These are phyloP conservation scores for Centaurea solstitialis DNA, from an alignment of 129 eudicot species.

Conservation along the genomic window DNA sequence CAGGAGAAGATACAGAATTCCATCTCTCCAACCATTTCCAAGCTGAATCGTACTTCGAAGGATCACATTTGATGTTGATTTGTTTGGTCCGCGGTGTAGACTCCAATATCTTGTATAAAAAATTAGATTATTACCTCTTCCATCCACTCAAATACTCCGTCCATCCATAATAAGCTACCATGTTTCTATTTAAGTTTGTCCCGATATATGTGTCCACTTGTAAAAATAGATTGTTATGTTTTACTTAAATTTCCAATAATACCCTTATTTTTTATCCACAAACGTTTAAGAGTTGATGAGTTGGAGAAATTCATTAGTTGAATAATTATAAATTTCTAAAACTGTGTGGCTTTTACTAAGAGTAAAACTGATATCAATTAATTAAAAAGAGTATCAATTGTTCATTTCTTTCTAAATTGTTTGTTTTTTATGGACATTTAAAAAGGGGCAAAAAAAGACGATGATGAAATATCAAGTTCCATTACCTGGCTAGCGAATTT, in stretches of 20 bases:
- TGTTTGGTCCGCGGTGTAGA: slow-evolving; percentile 55
- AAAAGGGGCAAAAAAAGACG: background rate
- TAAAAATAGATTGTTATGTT: background rate
- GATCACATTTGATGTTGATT: slow-evolving; percentile 64
- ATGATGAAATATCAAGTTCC: background rate
- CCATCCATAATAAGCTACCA: background rate
- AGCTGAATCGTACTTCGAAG: slow-evolving; percentile 55
- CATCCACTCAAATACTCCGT: slow-evolving; percentile 1
- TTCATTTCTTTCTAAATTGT: background rate
- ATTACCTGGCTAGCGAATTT: slow-evolving; percentile 82
- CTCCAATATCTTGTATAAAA: slow-evolving; percentile 58
- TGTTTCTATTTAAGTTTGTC: background rate
- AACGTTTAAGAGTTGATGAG: background rate
- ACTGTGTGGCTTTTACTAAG: background rate
- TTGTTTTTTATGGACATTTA: background rate
- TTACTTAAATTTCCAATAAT: background rate
- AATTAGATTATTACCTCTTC: background rate
- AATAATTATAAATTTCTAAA: background rate
- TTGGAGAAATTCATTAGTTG: background rate
- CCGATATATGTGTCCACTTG: background rate
- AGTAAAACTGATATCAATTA: background rate
- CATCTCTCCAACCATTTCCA: slow-evolving; percentile 96
- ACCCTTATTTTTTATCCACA: background rate
- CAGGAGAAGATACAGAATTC: slow-evolving; percentile 61
- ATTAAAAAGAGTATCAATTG: background rate